Evolutionary conservation across 345 rosid genomes (phyloP).

Genomic region (Melaleuca alternifolia): DNA sequence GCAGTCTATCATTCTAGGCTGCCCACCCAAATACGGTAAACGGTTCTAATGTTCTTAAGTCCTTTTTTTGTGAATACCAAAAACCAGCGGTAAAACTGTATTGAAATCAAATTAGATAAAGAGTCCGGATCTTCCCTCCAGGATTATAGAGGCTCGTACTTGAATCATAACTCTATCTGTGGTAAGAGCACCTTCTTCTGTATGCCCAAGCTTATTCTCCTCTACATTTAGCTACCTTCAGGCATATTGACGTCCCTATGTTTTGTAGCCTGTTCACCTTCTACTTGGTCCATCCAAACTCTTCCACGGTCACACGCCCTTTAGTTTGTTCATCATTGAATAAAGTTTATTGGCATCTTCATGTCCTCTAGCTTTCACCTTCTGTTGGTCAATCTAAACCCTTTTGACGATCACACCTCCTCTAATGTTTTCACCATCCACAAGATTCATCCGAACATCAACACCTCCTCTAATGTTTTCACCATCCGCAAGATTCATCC

Average conservation of each 20-base stretch:
- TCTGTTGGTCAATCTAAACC: neutral
- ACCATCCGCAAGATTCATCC: neutral
- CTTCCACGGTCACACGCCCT: neutral
- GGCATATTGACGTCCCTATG: neutral
- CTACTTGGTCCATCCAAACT: neutral
- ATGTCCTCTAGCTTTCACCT: neutral
- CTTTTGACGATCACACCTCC: neutral
- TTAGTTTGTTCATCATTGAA: neutral
- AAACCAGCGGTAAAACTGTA: neutral
- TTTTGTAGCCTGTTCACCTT: neutral
- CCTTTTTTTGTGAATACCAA: neutral
- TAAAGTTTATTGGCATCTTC: neutral
- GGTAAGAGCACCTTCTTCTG: neutral
- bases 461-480: neutral
- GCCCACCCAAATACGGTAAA: neutral
- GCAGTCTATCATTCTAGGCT: neutral
- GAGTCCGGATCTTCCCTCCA: neutral
- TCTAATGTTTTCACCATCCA: neutral
- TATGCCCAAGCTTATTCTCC: neutral
- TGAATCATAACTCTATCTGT: neutral
- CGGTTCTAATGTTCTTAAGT: neutral
- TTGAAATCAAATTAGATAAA: neutral
- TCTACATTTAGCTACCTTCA: neutral
- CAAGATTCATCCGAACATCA: neutral
- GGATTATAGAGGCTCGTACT: neutral